Percentiles rank a stretch among this genome's conserved stretches.
phyloP scores from a whole-genome alignment of 2,329 filamentous ascomycete genomes.

The Diaporthe helianthi region DNA sequence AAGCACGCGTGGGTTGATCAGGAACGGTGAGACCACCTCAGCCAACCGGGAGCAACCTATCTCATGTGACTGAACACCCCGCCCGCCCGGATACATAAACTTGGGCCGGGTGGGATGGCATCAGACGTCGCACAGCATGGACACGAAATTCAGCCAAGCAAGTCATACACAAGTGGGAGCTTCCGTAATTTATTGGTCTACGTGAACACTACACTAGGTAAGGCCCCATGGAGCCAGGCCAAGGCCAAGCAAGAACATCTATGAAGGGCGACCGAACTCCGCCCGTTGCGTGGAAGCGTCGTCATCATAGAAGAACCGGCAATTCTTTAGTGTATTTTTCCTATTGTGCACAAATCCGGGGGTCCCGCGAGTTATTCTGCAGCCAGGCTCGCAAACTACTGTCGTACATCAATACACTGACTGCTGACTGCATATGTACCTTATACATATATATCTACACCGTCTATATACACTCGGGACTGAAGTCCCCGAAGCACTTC shows the following conservation, averaged over 20 bases:
- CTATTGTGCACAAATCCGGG: not conserved
- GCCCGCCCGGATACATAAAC: not conserved
- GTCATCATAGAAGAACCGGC: not conserved
- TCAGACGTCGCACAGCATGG: not conserved
- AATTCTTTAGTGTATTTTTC: not conserved
- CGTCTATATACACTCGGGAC: not conserved
- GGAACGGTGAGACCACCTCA: conserved; percentile 11
- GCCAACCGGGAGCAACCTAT: not conserved
- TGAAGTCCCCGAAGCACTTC: not conserved
- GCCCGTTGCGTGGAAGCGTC: not conserved
- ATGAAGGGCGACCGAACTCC: not conserved
- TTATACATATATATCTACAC: too few relatives aligned
- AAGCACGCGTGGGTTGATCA: conserved; percentile 8
- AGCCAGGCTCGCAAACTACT: too few relatives aligned
- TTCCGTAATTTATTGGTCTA: not conserved
- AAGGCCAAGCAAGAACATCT: not conserved
- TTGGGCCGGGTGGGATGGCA: not conserved
- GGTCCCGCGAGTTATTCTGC: too few relatives aligned
- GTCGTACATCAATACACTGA: too few relatives aligned
- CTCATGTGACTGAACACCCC: not conserved
- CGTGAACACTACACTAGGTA: not conserved
- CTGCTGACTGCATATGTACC: not conserved
- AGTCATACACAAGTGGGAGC: not conserved
- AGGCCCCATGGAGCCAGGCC: not conserved
- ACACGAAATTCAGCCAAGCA: not conserved